phyloP scores from a whole-genome alignment of 2,329 filamentous ascomycete species.

The Penicillium freii region DNA sequence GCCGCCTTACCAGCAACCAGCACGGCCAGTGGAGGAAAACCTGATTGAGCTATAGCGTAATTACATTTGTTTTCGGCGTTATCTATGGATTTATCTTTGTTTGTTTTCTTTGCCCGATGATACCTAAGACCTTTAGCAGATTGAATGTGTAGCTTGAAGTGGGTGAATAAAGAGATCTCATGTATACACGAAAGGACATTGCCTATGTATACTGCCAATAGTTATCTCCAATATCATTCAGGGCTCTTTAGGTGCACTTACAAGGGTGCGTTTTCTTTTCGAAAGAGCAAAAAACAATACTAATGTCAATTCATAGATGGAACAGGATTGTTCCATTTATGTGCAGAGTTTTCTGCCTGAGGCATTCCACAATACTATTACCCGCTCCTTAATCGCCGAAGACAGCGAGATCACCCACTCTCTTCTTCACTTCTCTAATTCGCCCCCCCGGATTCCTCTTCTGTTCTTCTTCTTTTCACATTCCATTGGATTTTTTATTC shows the following conservation, averaged over 20 bases:
- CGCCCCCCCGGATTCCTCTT: neutral
- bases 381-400: conserved; percentile 17
- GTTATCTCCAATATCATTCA: neutral
- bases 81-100: conserved; percentile 4
- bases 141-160: conserved; percentile 12
- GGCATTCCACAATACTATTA: conserved; percentile 9
- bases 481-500: neutral
- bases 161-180: neutral
- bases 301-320: neutral
- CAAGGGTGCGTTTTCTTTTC: neutral
- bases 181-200: neutral
- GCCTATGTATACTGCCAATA: neutral
- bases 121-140: conserved; percentile 21
- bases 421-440: conserved; percentile 10
- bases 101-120: conserved; percentile 15
- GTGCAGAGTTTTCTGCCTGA: neutral
- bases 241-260: neutral
- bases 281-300: no score
- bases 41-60: conserved; percentile 26
- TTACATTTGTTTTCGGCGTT: conserved; percentile 8
- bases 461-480: neutral
- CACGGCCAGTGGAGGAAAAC: conserved; percentile 25
- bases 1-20: conserved; percentile 17
- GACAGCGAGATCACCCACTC: conserved; percentile 17
- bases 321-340: neutral